A percentile compares a stretch with the other conserved stretches of the same genome.
These are phyloP conservation scores for Colletotrichum phormii DNA, from an alignment of 2,329 filamentous ascomycete genomes.

Conservation along the genomic window DNA sequence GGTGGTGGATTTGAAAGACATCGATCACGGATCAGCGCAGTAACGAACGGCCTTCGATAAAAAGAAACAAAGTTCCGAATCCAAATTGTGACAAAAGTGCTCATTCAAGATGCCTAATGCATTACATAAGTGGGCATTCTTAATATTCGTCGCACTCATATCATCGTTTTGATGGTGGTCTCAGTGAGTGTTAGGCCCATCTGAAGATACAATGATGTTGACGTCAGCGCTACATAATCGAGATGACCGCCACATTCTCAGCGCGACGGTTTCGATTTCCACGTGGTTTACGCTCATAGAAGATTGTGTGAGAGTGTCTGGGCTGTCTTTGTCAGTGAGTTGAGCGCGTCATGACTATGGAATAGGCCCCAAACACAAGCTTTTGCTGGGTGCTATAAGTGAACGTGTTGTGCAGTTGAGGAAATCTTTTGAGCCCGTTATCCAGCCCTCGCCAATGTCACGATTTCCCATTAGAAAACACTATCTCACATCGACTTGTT, in stretches of 20 bases:
- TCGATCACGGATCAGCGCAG: background rate
- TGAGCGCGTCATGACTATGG: constrained; percentile 13
- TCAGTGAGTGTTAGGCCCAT: background rate
- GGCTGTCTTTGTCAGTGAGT: background rate
- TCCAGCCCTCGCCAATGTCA: too few species aligned
- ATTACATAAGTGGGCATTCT: too few species aligned
- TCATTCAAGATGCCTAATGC: too few species aligned
- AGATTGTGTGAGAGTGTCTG: too few species aligned
- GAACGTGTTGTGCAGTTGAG: too few species aligned
- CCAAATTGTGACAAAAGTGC: background rate
- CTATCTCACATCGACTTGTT: background rate
- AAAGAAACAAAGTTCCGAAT: background rate
- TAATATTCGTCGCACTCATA: too few species aligned
- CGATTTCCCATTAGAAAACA: too few species aligned
- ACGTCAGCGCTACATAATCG: constrained; percentile 17
- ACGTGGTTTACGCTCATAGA: background rate
- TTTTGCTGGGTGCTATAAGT: too few species aligned
- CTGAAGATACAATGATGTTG: background rate
- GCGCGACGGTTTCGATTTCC: background rate
- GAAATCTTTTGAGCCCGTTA: too few species aligned
- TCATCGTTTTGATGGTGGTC: too few species aligned
- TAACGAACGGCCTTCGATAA: background rate
- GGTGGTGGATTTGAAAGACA: constrained; percentile 41
- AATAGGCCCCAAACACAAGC: too few species aligned
- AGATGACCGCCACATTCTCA: background rate